Evolutionary conservation across 164 flowering plant species (phyloP), one percentile per base, ranked within the genome.

Genomic region (Brasenia schreberi): DNA sequence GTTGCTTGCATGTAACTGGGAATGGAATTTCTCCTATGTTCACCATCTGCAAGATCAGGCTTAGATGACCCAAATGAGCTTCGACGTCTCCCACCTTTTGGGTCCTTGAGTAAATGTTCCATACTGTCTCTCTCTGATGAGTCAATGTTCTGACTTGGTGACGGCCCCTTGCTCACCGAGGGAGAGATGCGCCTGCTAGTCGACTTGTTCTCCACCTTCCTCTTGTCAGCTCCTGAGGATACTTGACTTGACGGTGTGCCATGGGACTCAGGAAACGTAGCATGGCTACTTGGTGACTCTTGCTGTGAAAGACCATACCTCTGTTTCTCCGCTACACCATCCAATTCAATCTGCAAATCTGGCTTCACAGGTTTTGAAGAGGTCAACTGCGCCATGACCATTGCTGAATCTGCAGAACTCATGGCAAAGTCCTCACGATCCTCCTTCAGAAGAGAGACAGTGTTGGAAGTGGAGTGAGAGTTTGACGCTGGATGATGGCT

Each of bases 1-100:
- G 98, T 94, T 17, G 92, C 87, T 81, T 94, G 98, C 98, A 94
- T 94, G 78, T 91, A 91, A 72, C 80, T 89, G 6, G 98, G 98
- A 19, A 91, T 71, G 56, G 56, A 9, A 49, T 6, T 49, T 9
- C 56, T 14, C 70, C 86, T 80, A 42, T 81, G 80, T 66, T 91
- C 97, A 67, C 84, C 87, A 18, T 85, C 96, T 66, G 56, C 75
- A 23, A 74, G 61, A 3, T 85, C 87, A 18, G 82, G 71, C 75
- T 64, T 85, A 39, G 77, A 33, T 64, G 87, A 83, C 64, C 91
- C 96, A 72, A 85, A 82, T 43, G 94, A 87, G 69, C 72, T 87
- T 59, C 88, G 80, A 53, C 93, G 80, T 77, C 80, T 90, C 70
- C 83, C 92, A 70, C 45, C 70, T 72, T 80, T 87, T 45, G 75